Conservation (phyloP, 768 basidiomycete genomes). For the Lyophyllum semitale region DNA sequence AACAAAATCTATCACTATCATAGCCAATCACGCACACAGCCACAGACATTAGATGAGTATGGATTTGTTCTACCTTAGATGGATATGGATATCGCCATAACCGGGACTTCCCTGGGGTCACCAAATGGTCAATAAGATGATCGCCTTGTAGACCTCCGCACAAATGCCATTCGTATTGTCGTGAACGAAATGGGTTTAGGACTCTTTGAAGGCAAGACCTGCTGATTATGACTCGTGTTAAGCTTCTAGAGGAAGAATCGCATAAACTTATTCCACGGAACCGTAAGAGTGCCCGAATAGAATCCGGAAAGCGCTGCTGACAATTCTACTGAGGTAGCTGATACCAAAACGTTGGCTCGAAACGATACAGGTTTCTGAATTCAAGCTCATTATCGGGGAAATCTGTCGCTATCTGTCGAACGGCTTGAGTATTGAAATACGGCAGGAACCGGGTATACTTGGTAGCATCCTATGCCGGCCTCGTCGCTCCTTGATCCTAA, state of each 20-base stretch:
- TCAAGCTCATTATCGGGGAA: not conserved
- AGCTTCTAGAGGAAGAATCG: not conserved
- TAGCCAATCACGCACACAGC: too few relatives aligned
- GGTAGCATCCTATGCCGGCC: not conserved
- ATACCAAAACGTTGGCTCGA: not conserved
- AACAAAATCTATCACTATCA: too few relatives aligned
- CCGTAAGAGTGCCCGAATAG: not conserved
- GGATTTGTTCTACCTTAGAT: too few relatives aligned
- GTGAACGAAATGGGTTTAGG: not conserved
- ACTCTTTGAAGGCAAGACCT: not conserved
- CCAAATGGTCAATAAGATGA: not conserved
- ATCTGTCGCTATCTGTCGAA: not conserved
- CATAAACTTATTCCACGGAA: not conserved
- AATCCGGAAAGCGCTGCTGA: constrained; percentile 3
- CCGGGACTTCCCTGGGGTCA: constrained; percentile 1
- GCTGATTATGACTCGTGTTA: constrained; percentile 12
- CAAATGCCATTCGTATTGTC: not conserved
- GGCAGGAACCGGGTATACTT: not conserved
- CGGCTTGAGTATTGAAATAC: not conserved
- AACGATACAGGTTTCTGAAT: not conserved
- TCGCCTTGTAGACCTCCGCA: not conserved
- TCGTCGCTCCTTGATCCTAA: not conserved
- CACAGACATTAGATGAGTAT: too few relatives aligned
- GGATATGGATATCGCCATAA: not conserved
- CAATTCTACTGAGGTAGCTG: not conserved